A percentile compares a stretch with the other conserved stretches of the same genome.
Conservation (phyloP, 768 basidiomycete genomes). For the Lentinula lateritia region DNA sequence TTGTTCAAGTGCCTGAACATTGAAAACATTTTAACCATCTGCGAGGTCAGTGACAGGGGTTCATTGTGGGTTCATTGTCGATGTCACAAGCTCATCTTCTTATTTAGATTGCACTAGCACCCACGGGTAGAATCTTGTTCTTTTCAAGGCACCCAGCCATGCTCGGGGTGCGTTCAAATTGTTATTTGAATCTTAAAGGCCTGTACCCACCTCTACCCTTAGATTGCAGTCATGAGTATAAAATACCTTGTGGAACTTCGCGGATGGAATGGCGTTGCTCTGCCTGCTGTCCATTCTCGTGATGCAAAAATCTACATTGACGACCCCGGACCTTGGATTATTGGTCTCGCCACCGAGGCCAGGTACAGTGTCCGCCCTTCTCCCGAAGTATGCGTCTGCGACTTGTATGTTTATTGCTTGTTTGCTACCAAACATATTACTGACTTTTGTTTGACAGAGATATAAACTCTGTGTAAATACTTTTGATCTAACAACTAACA, state of each 20-base stretch:
- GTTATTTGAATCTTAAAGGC: background rate
- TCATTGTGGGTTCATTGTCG: background rate
- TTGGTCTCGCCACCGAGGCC: conserved; percentile 84
- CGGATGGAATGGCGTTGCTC: conserved; percentile 88
- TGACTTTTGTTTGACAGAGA: conserved; percentile 40
- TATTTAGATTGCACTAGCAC: conserved; percentile 72
- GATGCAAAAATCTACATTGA: conserved; percentile 93
- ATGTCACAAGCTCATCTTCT: background rate
- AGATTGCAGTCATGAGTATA: conserved; percentile 87
- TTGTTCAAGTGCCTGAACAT: conserved; percentile 5
- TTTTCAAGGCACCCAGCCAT: conserved; percentile 87
- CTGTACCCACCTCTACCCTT: conserved; percentile 4
- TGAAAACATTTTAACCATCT: conserved; percentile 68
- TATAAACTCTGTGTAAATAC: conserved; percentile 69
- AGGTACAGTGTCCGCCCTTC: conserved; percentile 70
- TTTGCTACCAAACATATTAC: background rate
- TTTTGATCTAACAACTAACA: conserved; percentile 12
- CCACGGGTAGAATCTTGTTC: conserved; percentile 83
- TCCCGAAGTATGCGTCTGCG: conserved; percentile 82
- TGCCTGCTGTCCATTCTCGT: conserved; percentile 78
- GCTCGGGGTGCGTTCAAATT: conserved; percentile 56
- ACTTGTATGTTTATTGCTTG: conserved; percentile 52
- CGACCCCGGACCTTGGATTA: conserved; percentile 95
- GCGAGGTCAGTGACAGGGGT: conserved; percentile 52
- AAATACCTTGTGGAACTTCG: conserved; percentile 89